These are phyloP conservation scores for Rheum nobile DNA, from an alignment of 148 eudicot species.

Conservation along the genomic window DNA sequence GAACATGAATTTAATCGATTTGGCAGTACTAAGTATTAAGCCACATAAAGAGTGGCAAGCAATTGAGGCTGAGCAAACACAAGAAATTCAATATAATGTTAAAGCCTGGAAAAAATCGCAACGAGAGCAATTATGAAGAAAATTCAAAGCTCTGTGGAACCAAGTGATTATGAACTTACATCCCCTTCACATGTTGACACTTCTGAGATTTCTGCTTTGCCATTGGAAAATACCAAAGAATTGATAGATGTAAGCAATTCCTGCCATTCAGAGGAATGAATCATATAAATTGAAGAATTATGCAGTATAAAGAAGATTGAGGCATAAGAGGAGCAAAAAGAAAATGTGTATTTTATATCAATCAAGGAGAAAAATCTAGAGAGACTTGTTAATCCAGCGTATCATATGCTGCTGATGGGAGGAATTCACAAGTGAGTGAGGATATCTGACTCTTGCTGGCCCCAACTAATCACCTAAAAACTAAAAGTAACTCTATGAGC, in stretches of 20 bases:
- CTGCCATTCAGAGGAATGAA: constrained; percentile 24
- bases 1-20: no score
- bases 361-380: neutral
- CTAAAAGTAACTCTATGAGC: neutral
- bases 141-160: neutral
- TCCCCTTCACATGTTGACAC: constrained; percentile 87
- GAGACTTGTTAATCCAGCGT: neutral
- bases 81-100: neutral
- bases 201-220: constrained; percentile 72
- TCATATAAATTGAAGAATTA: neutral
- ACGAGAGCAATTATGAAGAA: neutral
- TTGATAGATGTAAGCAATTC: constrained; percentile 59
- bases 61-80: neutral
- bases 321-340: neutral
- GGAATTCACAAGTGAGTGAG: neutral
- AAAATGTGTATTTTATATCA: neutral
- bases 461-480: neutral
- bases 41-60: neutral
- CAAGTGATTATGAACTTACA: constrained; percentile 44
- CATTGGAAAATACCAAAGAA: constrained; percentile 65
- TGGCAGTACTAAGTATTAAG: neutral
- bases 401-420: neutral
- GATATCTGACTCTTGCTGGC: neutral
- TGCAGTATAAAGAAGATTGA: neutral
- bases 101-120: neutral